A percentile compares a stretch with the other conserved stretches of the same genome.
Evolutionary conservation across 805 yeast species (phyloP).

Genomic region (Kuraishia ogatae): DNA sequence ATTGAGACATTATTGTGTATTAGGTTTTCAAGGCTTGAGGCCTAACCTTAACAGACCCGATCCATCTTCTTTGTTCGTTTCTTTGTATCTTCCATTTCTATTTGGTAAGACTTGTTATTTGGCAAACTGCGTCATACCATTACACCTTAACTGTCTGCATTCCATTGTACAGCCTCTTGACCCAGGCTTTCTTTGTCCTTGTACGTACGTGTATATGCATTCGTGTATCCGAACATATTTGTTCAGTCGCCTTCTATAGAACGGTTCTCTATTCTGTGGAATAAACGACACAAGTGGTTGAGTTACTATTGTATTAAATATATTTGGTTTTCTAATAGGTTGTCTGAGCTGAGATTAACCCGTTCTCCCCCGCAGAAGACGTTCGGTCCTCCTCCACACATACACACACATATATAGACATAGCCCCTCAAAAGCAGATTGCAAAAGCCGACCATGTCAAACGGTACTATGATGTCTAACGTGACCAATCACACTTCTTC

Average conservation of each 20-base stretch:
- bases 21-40: too few species aligned
- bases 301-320: too few species aligned
- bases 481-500: constrained; percentile 7
- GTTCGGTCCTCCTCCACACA: not conserved
- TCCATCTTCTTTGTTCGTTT: not conserved
- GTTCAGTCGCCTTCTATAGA: not conserved
- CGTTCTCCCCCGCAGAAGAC: not conserved
- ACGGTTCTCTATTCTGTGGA: not conserved
- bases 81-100: not conserved
- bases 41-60: too few species aligned
- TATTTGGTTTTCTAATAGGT: too few species aligned
- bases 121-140: not conserved
- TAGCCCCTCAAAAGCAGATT: not conserved
- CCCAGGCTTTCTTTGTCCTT: not conserved
- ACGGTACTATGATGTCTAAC: constrained; percentile 3
- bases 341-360: too few species aligned
- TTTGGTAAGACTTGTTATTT: not conserved
- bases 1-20: not conserved
- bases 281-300: too few species aligned
- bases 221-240: not conserved
- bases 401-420: not conserved
- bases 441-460: not conserved
- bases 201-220: not conserved
- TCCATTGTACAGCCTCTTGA: too few species aligned
- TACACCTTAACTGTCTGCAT: too few species aligned